Evolutionary conservation across 108 stramenopile genomes (phyloP).

Genomic region (Epithemia pelagica): DNA sequence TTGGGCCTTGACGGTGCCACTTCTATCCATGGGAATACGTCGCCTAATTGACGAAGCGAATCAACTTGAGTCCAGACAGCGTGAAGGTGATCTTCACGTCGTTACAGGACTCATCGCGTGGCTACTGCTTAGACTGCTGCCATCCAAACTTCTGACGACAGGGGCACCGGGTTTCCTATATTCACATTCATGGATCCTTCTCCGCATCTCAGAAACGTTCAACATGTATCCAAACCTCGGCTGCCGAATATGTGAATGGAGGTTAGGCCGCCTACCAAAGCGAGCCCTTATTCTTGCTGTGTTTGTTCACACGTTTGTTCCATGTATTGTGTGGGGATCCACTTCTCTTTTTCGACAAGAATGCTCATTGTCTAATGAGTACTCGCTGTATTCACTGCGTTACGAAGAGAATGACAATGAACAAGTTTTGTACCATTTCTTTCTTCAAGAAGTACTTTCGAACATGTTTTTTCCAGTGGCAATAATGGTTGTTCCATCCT

Average conservation of each 20-base stretch:
- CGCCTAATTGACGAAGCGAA: background rate
- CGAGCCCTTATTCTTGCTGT: background rate
- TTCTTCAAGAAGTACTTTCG: constrained; percentile 3
- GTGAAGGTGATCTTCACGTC: background rate
- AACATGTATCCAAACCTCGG: background rate
- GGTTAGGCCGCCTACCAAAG: background rate
- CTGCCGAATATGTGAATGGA: constrained; percentile 1
- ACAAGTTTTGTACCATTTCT: background rate
- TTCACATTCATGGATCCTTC: background rate
- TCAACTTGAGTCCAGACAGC: background rate
- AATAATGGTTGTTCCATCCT: constrained; percentile 5
- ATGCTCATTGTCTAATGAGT: background rate
- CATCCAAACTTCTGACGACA: background rate
- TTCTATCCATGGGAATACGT: background rate
- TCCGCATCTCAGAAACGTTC: background rate
- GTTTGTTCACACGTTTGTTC: background rate
- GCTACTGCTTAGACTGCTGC: background rate
- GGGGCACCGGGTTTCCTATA: background rate
- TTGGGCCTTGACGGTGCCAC: constrained; percentile 5
- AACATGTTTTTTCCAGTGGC: constrained; percentile 4
- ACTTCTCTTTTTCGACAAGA: background rate
- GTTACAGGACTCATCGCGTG: background rate
- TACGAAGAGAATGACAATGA: background rate
- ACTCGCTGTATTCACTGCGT: background rate
- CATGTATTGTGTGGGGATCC: background rate